Evolutionary conservation across 805 yeast species (phyloP), one percentile per base, ranked within the genome.

Genomic region (Pichia gijzeniarum): DNA sequence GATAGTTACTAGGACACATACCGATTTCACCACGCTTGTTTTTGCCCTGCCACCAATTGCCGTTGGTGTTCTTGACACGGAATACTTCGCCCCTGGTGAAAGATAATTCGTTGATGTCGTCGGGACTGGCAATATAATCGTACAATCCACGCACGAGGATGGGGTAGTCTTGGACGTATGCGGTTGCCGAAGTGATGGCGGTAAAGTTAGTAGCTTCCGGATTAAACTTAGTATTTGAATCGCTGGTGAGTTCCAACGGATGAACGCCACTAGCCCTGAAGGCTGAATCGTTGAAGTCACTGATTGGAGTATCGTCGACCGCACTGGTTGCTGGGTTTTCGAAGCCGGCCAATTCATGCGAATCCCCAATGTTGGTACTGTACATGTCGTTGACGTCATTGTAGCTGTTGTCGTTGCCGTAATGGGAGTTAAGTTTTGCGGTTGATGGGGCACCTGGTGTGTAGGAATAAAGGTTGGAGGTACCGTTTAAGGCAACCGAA

Each of bases 1-100:
- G 90, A 60, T 91, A 91, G 65, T 91, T 93, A 57, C 95, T 83
- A 41, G 99, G 98, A 64, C 96, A 89, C 57, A 91, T 91, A 54
- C 98, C 99, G 37, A 88, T 85, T 62, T 89, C 93, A 30, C 99
- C 99, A 54, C 79, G 84, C 8, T 83, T 73, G 59, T 90, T 78
- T 63, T 85, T 79, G 35, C 96, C 97, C 67, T 89, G 96, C 98
- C 98, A 91, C 99, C 99, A 91, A 67, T 95, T 82, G 38, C 97
- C 97, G 53, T 85, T 85, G 47, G 88, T 87, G 59, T 91, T 97
- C 54, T 87, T 87, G 30, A 91, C 95, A 57, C 82, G 88, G 63
- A 91, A 74, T n/a, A 88, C 69, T 64, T 91, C 98, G 45, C 93
- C 96, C 63, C 90, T 88, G 52, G 74, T 80, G 59, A 91, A 93